Percentiles rank a stretch among this genome's conserved stretches.
Conservation (phyloP, 805 yeast genomes). For the Clavispora carvajalis region DNA sequence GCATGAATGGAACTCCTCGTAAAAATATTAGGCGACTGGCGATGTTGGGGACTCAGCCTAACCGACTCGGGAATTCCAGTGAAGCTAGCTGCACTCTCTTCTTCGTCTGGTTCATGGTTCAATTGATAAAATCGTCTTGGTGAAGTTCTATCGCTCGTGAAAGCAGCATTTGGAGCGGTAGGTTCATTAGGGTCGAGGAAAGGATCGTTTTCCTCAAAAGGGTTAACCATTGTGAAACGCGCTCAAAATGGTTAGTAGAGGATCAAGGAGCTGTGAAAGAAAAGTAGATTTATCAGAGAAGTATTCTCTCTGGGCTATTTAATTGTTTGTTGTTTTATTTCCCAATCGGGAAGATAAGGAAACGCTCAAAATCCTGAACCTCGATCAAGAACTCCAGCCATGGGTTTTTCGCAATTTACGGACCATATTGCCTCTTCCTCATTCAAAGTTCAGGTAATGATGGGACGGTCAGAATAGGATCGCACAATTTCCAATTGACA, state of each 20-base stretch:
- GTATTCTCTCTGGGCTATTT: neutral
- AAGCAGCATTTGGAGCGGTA: slow-evolving; percentile 34
- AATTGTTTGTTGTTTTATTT: slow-evolving; percentile 14
- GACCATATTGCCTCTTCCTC: too few relatives aligned
- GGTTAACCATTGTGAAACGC: slow-evolving; percentile 28
- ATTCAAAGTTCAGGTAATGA: too few relatives aligned
- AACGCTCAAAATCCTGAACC: neutral
- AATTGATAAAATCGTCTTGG: slow-evolving; percentile 31
- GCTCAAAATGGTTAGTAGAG: too few relatives aligned
- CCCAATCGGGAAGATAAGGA: slow-evolving; percentile 16
- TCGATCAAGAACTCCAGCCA: neutral
- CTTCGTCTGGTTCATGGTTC: slow-evolving; percentile 16
- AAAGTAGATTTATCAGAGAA: too few relatives aligned
- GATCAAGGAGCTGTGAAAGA: neutral
- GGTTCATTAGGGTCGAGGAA: slow-evolving; percentile 29
- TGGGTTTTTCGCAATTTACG: too few relatives aligned
- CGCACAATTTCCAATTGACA: too few relatives aligned
- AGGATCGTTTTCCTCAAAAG: slow-evolving; percentile 30
- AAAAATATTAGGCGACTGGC: slow-evolving; percentile 42
- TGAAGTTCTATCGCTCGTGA: slow-evolving; percentile 32
- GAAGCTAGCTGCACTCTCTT: slow-evolving; percentile 19
- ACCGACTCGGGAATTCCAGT: slow-evolving; percentile 28
- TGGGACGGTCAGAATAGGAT: too few relatives aligned
- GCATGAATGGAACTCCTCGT: slow-evolving; percentile 31
- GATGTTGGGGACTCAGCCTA: slow-evolving; percentile 17